These are phyloP conservation scores for Calycina herbarum DNA, from an alignment of 2,329 filamentous ascomycete genomes.

Conservation along the genomic window DNA sequence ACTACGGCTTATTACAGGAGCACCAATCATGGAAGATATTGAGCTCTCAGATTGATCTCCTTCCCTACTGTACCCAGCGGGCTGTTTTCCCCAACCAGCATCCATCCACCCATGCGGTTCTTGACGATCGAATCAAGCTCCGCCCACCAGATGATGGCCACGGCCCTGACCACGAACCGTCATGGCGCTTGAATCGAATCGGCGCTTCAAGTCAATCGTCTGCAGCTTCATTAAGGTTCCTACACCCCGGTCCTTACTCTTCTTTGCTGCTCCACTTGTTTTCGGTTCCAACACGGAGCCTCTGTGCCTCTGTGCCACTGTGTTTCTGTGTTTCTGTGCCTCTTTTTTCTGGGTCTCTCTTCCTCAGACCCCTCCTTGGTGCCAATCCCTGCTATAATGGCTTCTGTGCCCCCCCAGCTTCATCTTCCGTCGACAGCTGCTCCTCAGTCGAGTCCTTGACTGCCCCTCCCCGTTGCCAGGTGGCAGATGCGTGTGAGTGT, in stretches of 20 bases:
- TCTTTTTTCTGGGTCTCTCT: not conserved
- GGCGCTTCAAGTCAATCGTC: not conserved
- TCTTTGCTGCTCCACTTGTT: not conserved
- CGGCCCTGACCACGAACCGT: not conserved
- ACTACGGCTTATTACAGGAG: no score
- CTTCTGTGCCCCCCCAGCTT: not conserved
- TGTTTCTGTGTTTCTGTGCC: not conserved
- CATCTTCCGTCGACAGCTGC: not conserved
- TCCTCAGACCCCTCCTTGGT: not conserved
- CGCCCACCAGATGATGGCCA: not conserved
- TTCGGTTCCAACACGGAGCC: slow-evolving; percentile 5
- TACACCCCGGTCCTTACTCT: not conserved
- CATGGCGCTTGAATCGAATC: slow-evolving; percentile 1
- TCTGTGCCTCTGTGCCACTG: not conserved
- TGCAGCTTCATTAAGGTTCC: slow-evolving; percentile 3
- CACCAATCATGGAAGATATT: no score
- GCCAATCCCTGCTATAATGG: not conserved
- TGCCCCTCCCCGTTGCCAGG: not conserved
- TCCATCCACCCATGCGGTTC: not conserved
- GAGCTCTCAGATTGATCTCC: no score
- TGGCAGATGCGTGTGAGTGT: not conserved
- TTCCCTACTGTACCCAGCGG: no score
- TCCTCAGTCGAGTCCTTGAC: not conserved
- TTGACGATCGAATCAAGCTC: slow-evolving; percentile 4
- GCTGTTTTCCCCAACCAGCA: no score